These are phyloP conservation scores for Candida bentonensis DNA, from an alignment of 805 yeast genomes.

Conservation along the genomic window DNA sequence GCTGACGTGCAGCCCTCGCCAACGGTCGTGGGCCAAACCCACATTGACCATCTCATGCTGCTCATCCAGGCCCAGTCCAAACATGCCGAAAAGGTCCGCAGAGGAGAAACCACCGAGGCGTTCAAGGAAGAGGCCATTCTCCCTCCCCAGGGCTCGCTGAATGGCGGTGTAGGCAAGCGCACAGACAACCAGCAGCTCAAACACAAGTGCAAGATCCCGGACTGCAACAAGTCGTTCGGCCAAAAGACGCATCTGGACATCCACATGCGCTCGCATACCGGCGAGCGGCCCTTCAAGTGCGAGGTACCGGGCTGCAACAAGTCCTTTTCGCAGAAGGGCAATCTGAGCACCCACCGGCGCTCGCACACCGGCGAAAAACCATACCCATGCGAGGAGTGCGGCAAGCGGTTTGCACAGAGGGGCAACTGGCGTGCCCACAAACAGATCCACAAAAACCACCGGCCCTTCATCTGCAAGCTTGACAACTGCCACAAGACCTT, in stretches of 20 bases:
- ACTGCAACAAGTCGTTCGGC: conserved; percentile 67
- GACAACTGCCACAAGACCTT: conserved; percentile 75
- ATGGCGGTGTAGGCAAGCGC: conserved; percentile 71
- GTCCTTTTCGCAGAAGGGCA: conserved; percentile 82
- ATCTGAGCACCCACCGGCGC: conserved; percentile 69
- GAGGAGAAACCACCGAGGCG: conserved; percentile 52
- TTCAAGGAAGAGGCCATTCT: conserved; percentile 19
- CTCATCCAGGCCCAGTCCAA: conserved; percentile 80
- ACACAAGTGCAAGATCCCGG: conserved; percentile 20
- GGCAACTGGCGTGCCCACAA: conserved; percentile 86
- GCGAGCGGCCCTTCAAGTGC: conserved; percentile 73
- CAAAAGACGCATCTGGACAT: conserved; percentile 90
- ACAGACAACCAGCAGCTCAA: conserved; percentile 16
- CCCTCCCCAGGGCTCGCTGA: conserved; percentile 49
- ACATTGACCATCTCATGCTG: conserved; percentile 82
- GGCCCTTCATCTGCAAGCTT: conserved; percentile 67
- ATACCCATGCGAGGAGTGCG: conserved; percentile 64
- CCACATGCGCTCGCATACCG: conserved; percentile 77
- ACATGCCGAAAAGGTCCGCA: conserved; percentile 43
- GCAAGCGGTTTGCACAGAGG: conserved; percentile 68
- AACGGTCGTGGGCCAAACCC: conserved; percentile 34
- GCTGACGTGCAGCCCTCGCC: background rate
- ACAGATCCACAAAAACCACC: conserved; percentile 63
- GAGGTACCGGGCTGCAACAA: conserved; percentile 50
- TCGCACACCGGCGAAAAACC: conserved; percentile 91